phyloP scores from a whole-genome alignment of 495 filamentous ascomycete species.

The Aspergillus saccharolyticus region DNA sequence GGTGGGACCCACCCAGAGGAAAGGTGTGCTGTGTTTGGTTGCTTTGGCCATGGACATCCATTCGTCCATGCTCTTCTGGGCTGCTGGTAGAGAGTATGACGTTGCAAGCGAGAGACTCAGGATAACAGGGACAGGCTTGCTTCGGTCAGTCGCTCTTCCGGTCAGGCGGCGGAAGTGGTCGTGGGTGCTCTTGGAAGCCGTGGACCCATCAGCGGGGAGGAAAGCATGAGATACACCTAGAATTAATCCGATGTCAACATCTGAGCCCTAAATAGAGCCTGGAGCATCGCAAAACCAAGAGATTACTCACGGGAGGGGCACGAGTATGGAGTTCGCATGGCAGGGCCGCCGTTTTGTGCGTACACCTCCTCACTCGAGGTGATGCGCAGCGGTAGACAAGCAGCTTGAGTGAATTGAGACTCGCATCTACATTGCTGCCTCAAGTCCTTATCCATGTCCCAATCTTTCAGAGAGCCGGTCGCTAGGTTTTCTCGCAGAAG shows the following conservation, averaged over 20 bases:
- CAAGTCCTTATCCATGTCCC: slow-evolving; percentile 32
- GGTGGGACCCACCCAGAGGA: slow-evolving; percentile 48
- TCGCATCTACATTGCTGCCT: slow-evolving; percentile 35
- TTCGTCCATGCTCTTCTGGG: slow-evolving; percentile 41
- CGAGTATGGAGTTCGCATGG: slow-evolving; percentile 14
- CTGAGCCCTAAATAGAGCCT: slow-evolving; percentile 2
- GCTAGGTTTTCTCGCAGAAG: slow-evolving; percentile 42
- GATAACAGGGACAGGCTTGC: slow-evolving; percentile 44
- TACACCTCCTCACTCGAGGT: slow-evolving; percentile 30
- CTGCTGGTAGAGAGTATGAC: slow-evolving; percentile 28
- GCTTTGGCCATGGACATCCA: slow-evolving; percentile 35
- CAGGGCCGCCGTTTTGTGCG: slow-evolving; percentile 12
- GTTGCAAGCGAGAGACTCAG: slow-evolving; percentile 36
- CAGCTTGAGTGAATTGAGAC: slow-evolving; percentile 34
- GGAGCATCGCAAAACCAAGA: not conserved
- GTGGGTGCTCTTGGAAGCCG: slow-evolving; percentile 22
- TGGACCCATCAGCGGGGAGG: slow-evolving; percentile 30
- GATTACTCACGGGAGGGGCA: slow-evolving; percentile 22
- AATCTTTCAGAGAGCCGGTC: slow-evolving; percentile 39
- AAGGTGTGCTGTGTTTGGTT: slow-evolving; percentile 36
- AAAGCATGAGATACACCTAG: slow-evolving; percentile 40
- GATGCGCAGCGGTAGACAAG: slow-evolving; percentile 32
- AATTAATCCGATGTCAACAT: not conserved
- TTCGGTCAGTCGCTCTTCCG: slow-evolving; percentile 17
- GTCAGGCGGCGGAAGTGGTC: slow-evolving; percentile 26